These are phyloP conservation scores for Termitomyces sp. DNA, from an alignment of 768 basidiomycete genomes.

Conservation along the genomic window DNA sequence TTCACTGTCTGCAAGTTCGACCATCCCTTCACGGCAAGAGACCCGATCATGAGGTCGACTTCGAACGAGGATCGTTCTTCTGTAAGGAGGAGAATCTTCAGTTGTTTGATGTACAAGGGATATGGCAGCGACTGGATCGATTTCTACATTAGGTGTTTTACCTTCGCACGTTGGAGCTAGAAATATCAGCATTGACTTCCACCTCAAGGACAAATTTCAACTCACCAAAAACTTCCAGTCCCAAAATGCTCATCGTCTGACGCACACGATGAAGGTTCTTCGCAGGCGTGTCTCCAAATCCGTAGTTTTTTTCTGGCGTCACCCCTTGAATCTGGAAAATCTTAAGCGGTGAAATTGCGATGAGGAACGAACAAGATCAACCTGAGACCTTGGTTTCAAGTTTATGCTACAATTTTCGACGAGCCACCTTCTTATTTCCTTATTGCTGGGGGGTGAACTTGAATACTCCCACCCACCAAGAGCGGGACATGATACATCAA, in stretches of 20 bases:
- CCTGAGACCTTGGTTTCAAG: constrained; percentile 36
- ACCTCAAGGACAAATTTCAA: not conserved
- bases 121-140: constrained; percentile 59
- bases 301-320: constrained; percentile 70
- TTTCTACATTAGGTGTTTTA: constrained; percentile 58
- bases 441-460: constrained; percentile 55
- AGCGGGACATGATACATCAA: constrained; percentile 16
- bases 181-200: not conserved
- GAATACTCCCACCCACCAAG: constrained; percentile 81
- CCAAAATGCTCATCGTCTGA: constrained; percentile 72
- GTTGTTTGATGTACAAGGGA: constrained; percentile 68
- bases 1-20: constrained; percentile 61
- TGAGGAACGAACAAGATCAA: constrained; percentile 13
- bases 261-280: constrained; percentile 38
- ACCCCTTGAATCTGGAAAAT: constrained; percentile 53
- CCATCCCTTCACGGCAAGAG: constrained; percentile 28
- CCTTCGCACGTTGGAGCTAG: constrained; percentile 55
- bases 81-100: constrained; percentile 30
- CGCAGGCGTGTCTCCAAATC: constrained; percentile 51
- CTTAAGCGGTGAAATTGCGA: not conserved
- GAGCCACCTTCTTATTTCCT: constrained; percentile 52
- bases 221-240: constrained; percentile 83
- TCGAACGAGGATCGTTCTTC: constrained; percentile 51
- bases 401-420: constrained; percentile 17
- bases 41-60: constrained; percentile 30